Evolutionary conservation across 2,329 filamentous ascomycete genomes (phyloP).

Genomic region (Fusarium brevicatenulatum): DNA sequence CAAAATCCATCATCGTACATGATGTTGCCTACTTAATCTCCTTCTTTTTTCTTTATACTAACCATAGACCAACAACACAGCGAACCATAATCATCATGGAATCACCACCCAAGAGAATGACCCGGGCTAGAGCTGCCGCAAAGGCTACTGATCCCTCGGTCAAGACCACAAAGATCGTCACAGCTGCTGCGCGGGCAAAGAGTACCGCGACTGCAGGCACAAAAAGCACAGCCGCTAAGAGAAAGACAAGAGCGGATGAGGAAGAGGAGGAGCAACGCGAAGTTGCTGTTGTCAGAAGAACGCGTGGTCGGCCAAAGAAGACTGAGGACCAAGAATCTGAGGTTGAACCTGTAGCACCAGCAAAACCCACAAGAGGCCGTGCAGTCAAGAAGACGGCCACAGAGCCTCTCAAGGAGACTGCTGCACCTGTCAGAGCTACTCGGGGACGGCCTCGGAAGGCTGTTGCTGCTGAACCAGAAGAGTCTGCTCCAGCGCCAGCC

Average conservation of each 20-base stretch:
- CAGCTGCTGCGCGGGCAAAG: constrained; percentile 61
- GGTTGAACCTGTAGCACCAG: constrained; percentile 31
- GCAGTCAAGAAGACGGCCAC: constrained; percentile 43
- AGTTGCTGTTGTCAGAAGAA: constrained; percentile 50
- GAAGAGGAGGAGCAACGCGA: constrained; percentile 56
- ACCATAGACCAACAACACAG: constrained; percentile 30
- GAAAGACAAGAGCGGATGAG: constrained; percentile 66
- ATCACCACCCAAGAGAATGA: constrained; percentile 69
- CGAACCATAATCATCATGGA: constrained; percentile 56
- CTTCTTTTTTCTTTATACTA: constrained; percentile 39
- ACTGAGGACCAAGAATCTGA: constrained; percentile 41
- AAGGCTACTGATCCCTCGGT: constrained; percentile 52
- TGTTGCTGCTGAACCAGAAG: constrained; percentile 37
- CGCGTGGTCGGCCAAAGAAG: constrained; percentile 59
- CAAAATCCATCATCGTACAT: constrained; percentile 34
- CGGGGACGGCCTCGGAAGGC: constrained; percentile 59
- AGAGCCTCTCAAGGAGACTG: constrained; percentile 37
- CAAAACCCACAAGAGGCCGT: constrained; percentile 46
- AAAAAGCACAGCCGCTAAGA: constrained; percentile 50
- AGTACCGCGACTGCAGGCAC: constrained; percentile 48
- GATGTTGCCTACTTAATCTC: constrained; percentile 40
- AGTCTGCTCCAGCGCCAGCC: constrained; percentile 44
- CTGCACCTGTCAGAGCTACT: constrained; percentile 48
- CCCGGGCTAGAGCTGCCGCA: constrained; percentile 60
- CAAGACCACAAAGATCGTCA: constrained; percentile 58